These are phyloP conservation scores for Hirsutella thompsonii DNA, from an alignment of 2,329 filamentous ascomycete genomes.

Conservation along the genomic window DNA sequence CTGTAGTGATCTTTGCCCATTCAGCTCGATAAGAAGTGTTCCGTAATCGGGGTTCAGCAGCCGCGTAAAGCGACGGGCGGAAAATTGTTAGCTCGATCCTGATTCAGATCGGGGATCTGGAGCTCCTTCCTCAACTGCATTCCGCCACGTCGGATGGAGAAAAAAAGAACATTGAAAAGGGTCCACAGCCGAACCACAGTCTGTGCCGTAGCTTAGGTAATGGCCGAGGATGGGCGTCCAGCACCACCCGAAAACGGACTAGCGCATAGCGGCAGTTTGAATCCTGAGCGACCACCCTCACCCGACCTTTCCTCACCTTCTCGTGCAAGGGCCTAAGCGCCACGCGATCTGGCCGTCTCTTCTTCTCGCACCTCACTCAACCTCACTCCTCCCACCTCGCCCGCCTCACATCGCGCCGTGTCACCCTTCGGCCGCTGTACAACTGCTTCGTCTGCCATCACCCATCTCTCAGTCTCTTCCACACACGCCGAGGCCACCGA, in stretches of 20 bases:
- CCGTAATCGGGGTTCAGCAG: no score
- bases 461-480: background rate
- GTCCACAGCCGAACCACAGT: background rate
- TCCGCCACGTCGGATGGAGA: no score
- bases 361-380: background rate
- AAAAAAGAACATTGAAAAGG: background rate
- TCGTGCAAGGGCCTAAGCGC: conserved; percentile 6
- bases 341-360: conserved; percentile 7
- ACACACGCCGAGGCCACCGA: background rate
- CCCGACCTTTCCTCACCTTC: background rate
- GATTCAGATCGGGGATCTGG: no score
- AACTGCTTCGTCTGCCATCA: background rate
- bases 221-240: background rate
- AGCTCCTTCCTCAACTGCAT: no score
- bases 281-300: conserved; percentile 1
- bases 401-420: background rate
- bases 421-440: background rate
- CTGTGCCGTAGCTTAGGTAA: background rate
- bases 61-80: no score
- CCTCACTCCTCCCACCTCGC: background rate
- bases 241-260: conserved; percentile 4
- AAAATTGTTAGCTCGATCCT: no score
- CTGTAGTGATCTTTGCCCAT: no score
- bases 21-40: no score
- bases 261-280: conserved; percentile 7